Evolutionary conservation across 176 grass and related monocot genomes (phyloP).

Genomic region (Zizania latifolia): DNA sequence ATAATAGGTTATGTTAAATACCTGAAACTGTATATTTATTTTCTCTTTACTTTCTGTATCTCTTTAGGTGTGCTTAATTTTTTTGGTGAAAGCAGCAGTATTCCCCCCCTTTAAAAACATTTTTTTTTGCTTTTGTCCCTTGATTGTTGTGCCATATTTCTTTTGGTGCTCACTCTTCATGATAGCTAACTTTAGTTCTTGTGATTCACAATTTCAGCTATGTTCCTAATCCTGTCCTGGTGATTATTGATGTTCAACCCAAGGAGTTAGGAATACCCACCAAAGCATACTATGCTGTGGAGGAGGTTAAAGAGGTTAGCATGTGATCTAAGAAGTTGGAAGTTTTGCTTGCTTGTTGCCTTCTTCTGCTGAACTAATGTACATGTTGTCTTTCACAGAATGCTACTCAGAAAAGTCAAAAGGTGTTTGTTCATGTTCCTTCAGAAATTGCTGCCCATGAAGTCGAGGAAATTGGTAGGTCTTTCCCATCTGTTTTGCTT

Average conservation of each 20-base stretch:
- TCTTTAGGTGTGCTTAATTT: neutral
- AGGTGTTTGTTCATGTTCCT: conserved; percentile 95
- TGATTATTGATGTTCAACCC: conserved; percentile 98
- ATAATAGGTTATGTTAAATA: neutral
- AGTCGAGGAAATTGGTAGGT: conserved; percentile 95
- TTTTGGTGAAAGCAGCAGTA: neutral
- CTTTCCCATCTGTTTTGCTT: neutral
- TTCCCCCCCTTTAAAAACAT: neutral
- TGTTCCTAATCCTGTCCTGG: conserved; percentile 86
- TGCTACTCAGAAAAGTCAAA: conserved; percentile 98
- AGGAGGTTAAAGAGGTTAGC: conserved; percentile 90
- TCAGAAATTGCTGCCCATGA: conserved; percentile 98
- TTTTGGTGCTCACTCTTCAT: neutral
- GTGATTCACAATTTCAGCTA: conserved; percentile 37
- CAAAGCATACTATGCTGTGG: conserved; percentile 87
- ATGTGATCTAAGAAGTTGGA: neutral
- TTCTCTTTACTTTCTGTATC: neutral
- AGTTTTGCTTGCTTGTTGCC: neutral
- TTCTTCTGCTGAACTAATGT: conserved; percentile 13
- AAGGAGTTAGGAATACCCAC: conserved; percentile 96
- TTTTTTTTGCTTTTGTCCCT: no score
- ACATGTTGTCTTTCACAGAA: conserved; percentile 46
- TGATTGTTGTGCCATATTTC: conserved; percentile 6
- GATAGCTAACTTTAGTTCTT: neutral
- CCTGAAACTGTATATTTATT: neutral